phyloP scores from a whole-genome alignment of 1,139 yeast genomes.

The Zygotorulaspora mrakii region DNA sequence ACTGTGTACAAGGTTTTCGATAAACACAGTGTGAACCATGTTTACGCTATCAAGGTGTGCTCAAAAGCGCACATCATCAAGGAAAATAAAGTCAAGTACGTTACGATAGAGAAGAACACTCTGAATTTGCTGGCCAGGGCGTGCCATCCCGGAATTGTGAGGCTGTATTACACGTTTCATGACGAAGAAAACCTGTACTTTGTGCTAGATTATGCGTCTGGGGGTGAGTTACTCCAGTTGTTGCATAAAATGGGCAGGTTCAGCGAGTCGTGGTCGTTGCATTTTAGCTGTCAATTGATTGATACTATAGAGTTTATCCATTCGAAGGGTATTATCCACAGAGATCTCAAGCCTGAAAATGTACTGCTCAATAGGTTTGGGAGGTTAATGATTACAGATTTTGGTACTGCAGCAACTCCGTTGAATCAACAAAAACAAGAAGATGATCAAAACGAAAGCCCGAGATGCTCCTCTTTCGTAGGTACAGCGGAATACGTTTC shows the following conservation, averaged over 20 bases:
- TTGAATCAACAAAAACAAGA: conserved; percentile 38
- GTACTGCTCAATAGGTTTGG: conserved; percentile 61
- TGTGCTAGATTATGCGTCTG: conserved; percentile 88
- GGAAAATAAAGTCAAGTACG: conserved; percentile 93
- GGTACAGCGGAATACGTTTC: conserved; percentile 86
- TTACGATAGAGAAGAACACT: conserved; percentile 92
- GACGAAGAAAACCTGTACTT: conserved; percentile 84
- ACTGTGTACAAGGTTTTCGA: conserved; percentile 88
- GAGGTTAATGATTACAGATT: conserved; percentile 71
- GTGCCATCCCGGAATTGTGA: conserved; percentile 82
- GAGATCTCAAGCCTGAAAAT: conserved; percentile 79
- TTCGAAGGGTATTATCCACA: conserved; percentile 70
- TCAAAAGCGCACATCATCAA: conserved; percentile 92
- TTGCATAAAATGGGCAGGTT: conserved; percentile 75
- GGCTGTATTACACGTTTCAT: conserved; percentile 88
- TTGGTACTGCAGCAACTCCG: conserved; percentile 70
- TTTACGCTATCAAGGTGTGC: conserved; percentile 86
- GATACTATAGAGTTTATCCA: conserved; percentile 73
- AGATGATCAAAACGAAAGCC: conserved; percentile 10
- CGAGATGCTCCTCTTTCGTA: conserved; percentile 54
- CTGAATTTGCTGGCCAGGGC: conserved; percentile 65
- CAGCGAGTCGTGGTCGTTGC: conserved; percentile 72
- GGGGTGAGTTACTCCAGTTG: conserved; percentile 82
- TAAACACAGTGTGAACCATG: conserved; percentile 31
- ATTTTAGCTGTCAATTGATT: conserved; percentile 70